These are phyloP conservation scores for Solanum piurae DNA, from an alignment of 257 asterid species.

Conservation along the genomic window DNA sequence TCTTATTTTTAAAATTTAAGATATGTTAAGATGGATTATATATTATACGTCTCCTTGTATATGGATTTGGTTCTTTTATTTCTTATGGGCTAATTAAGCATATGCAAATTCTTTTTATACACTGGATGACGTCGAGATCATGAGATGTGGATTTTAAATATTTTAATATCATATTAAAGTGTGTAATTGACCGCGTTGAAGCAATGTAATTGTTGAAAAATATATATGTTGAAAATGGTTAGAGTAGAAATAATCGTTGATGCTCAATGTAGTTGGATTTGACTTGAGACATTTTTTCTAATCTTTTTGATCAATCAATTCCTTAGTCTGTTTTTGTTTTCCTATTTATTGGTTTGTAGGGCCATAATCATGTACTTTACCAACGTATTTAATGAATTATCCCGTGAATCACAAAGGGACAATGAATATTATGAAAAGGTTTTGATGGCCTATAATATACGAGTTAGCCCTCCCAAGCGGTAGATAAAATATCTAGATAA, in stretches of 20 bases:
- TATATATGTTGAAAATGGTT: not conserved
- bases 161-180: not conserved
- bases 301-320: not conserved
- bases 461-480: not conserved
- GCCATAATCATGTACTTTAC: not conserved
- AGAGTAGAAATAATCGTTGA: not conserved
- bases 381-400: not conserved
- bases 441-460: not conserved
- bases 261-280: not conserved
- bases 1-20: not conserved
- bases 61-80: not conserved
- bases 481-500: not conserved
- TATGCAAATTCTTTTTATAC: no score
- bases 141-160: not conserved
- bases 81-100: no score
- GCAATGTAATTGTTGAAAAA: not conserved
- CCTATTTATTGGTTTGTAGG: not conserved
- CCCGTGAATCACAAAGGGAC: not conserved
- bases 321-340: not conserved
- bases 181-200: not conserved
- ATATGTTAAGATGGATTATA: not conserved
- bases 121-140: not conserved
- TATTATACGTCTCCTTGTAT: not conserved
- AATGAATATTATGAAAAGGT: not conserved
- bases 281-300: not conserved